phyloP scores from a whole-genome alignment of 1,284 basidiomycete genomes.

The Fomitopsis pinicola region DNA sequence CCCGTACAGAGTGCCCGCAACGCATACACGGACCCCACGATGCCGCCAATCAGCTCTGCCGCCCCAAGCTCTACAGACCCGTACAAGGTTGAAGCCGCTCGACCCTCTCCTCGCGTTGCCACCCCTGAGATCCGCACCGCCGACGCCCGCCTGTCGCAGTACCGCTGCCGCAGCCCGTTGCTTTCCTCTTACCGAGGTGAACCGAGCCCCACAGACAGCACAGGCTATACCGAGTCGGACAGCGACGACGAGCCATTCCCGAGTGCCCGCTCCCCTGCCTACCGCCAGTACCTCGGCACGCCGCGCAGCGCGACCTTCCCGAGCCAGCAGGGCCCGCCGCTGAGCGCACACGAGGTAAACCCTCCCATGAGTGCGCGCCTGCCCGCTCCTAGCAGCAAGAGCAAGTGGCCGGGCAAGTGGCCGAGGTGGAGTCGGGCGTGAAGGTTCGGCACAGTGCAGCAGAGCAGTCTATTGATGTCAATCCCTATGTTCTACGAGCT shows the following conservation, averaged over 20 bases:
- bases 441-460: background rate
- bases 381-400: background rate
- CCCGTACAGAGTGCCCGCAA: background rate
- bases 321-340: background rate
- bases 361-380: conserved; percentile 4
- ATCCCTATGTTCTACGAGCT: background rate
- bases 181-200: background rate
- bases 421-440: background rate
- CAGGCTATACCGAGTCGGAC: background rate
- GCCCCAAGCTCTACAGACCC: background rate
- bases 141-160: background rate
- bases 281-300: conserved; percentile 2
- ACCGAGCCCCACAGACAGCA: conserved; percentile 1
- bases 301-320: conserved; percentile 7
- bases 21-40: background rate
- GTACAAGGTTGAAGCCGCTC: background rate
- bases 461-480: background rate
- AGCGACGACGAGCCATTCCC: conserved; percentile 2
- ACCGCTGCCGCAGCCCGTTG: background rate
- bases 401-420: background rate
- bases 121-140: background rate
- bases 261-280: background rate
- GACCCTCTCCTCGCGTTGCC: background rate
- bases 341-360: background rate
- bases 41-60: background rate